Base-by-base conservation (phyloP, 116 monocot species). In the Posidonia oceanica region DNA sequence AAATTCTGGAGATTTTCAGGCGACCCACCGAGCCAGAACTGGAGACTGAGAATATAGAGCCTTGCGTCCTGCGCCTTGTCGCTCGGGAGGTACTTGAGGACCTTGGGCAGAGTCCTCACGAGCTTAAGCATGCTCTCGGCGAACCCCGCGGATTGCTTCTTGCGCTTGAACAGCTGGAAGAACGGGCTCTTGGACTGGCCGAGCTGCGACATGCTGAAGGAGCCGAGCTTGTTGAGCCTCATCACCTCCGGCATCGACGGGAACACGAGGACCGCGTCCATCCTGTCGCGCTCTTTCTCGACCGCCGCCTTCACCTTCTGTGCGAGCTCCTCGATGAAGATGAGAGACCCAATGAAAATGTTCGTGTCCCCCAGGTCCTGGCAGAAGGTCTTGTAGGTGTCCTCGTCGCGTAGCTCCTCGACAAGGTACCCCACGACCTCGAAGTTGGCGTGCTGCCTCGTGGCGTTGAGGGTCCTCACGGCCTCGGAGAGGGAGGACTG, bases 241-340 rank as follows among this genome's bases (percentile, higher is more conserved):
- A 99, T 99, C 37, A 99, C 93, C 75, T 99, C 98, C 6, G 98
- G 98, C 98, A 99, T 99, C 7, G 98, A 99, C 2, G 93, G 98
- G 76, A 99, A 99, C 16, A 99, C 93, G 16, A 99, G 82, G 5
- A 99, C 98, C 2, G 98, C 93, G 71, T 99, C 98, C 88, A 99
- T 85, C 57, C 90, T 62, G 67, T 93, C 93, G 42, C 98, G 66
- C 69, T 90, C 86, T 74, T 81, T 84, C 84, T 99, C 93, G 14
- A 99, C 93, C 51, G 93, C 98, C 16, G 39, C 76, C 76, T 85
- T 88, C 59, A 93, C 88, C 71, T 93, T 93, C 53, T 76, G 68
- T 1, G 98, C 98, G 5, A 99, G 85, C 81, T 99, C 98, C 75
- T 99, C 98, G 4, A 99, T 88, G 78, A 99, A 99, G 64, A 99